Percentiles rank a stretch among this genome's conserved stretches.
Evolutionary conservation across 495 filamentous ascomycete genomes (phyloP).

Genomic region (Penicillium argentinense): DNA sequence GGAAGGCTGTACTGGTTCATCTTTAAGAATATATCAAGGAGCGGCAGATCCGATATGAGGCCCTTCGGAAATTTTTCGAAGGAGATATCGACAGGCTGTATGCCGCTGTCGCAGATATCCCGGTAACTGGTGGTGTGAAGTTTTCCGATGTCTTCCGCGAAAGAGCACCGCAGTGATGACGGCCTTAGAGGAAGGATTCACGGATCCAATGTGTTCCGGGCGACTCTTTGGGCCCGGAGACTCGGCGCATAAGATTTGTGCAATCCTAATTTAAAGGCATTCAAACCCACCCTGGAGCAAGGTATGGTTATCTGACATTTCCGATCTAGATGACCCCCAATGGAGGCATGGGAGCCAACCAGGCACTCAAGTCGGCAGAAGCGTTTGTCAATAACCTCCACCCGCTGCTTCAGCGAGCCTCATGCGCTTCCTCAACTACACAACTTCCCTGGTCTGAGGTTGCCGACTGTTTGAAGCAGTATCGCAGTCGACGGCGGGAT

Average conservation of each 20-base stretch:
- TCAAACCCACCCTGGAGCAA: too few relatives aligned
- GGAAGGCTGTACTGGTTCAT: not conserved
- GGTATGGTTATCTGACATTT: too few relatives aligned
- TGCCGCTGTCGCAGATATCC: not conserved
- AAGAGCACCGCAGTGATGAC: not conserved
- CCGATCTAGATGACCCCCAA: not conserved
- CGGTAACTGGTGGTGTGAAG: not conserved
- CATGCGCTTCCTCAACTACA: not conserved
- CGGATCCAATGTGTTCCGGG: not conserved
- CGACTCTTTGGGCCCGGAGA: not conserved
- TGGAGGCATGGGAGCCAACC: not conserved
- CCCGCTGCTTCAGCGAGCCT: not conserved
- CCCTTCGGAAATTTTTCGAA: not conserved
- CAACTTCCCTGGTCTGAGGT: not conserved
- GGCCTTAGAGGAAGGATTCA: not conserved
- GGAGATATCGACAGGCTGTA: not conserved
- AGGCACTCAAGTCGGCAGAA: not conserved
- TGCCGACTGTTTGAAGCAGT: not conserved
- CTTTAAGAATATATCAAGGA: not conserved
- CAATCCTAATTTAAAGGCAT: too few relatives aligned
- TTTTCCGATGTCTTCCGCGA: not conserved
- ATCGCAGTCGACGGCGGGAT: not conserved
- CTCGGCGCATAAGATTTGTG: not conserved
- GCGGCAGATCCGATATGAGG: not conserved
- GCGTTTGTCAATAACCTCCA: not conserved